A percentile compares a stretch with the other conserved stretches of the same genome.
Evolutionary conservation across 75 land plant genomes (phyloP).

Genomic region (Pseudotsuga menziesii): DNA sequence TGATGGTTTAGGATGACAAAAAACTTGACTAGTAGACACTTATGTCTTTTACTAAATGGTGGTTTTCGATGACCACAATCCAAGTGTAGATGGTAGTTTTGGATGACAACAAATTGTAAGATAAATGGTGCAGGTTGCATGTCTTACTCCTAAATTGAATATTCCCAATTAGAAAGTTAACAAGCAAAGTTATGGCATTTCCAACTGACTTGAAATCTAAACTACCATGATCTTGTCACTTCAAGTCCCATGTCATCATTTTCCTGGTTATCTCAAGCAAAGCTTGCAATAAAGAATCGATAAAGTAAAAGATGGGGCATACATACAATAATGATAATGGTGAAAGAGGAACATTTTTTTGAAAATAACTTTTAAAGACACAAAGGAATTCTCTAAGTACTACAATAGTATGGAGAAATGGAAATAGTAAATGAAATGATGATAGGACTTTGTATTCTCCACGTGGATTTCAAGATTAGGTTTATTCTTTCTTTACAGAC

Average conservation of each 20-base stretch:
- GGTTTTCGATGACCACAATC: too few species aligned
- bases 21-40: too few species aligned
- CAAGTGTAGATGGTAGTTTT: too few species aligned
- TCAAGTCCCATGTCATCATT: conserved; percentile 27
- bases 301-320: conserved; percentile 27
- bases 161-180: conserved; percentile 41
- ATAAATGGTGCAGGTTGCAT: too few species aligned
- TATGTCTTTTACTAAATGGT: too few species aligned
- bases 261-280: conserved; percentile 28
- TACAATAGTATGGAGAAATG: neutral
- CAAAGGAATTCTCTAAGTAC: neutral
- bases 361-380: neutral
- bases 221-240: neutral
- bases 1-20: too few species aligned
- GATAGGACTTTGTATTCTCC: neutral
- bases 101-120: too few species aligned
- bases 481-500: too few species aligned
- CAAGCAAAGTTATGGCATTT: conserved; percentile 22
- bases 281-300: conserved; percentile 21
- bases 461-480: too few species aligned
- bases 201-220: conserved; percentile 9
- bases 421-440: neutral
- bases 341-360: neutral
- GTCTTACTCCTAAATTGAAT: conserved; percentile 41
- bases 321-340: neutral